These are phyloP conservation scores for Fusarium chaquense DNA, from an alignment of 2,329 filamentous ascomycete species.

Conservation along the genomic window DNA sequence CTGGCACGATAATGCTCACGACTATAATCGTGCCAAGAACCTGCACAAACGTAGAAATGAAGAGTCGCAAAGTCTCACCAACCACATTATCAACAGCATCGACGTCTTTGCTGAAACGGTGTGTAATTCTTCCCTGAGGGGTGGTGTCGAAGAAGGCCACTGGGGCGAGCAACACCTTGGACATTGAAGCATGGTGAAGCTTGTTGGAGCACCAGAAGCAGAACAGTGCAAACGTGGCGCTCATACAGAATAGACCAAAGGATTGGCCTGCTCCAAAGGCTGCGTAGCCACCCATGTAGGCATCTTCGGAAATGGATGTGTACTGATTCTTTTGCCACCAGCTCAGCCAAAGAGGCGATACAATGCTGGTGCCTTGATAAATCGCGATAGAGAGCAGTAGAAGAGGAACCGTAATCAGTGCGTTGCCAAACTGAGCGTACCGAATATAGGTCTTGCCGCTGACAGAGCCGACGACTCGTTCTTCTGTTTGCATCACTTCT, in stretches of 20 bases:
- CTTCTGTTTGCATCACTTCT: constrained; percentile 31
- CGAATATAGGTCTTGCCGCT: constrained; percentile 28
- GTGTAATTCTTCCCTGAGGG: constrained; percentile 25
- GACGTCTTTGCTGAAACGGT: constrained; percentile 29
- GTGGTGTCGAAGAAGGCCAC: constrained; percentile 32
- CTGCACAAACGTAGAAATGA: constrained; percentile 27
- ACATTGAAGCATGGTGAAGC: constrained; percentile 17
- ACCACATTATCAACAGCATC: constrained; percentile 34
- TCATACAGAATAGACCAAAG: constrained; percentile 23
- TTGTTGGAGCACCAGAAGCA: constrained; percentile 38
- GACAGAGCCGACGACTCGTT: constrained; percentile 24
- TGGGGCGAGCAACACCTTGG: constrained; percentile 10
- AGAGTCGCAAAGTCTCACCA: constrained; percentile 18
- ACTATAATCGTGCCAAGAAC: constrained; percentile 25
- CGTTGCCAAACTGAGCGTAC: constrained; percentile 30
- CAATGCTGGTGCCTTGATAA: constrained; percentile 28
- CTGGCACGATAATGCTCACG: constrained; percentile 25
- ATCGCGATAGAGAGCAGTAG: constrained; percentile 13
- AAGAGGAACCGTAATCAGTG: constrained; percentile 16
- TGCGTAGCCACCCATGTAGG: constrained; percentile 32
- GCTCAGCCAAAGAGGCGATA: constrained; percentile 28
- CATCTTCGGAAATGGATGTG: constrained; percentile 5
- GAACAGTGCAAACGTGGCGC: constrained; percentile 18
- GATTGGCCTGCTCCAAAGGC: constrained; percentile 25
- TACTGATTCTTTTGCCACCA: constrained; percentile 33